A percentile compares a stretch with the other conserved stretches of the same genome.
phyloP scores from a whole-genome alignment of 108 stramenopile species.

The Conticribra guillardii region DNA sequence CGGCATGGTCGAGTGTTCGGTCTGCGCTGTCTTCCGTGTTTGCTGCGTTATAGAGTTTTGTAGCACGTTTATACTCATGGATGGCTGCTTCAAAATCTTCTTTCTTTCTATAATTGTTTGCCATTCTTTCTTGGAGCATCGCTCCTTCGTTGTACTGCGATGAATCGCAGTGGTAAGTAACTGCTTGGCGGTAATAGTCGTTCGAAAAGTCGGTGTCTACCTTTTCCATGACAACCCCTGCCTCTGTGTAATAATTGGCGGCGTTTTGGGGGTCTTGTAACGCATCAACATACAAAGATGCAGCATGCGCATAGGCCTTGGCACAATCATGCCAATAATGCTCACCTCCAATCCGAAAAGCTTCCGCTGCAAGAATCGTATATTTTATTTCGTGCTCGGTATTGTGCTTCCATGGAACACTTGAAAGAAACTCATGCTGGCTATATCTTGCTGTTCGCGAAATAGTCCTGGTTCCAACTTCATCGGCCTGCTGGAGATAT shows the following conservation, averaged over 20 bases:
- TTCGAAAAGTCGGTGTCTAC: conserved; percentile 25
- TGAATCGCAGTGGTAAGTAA: conserved; percentile 32
- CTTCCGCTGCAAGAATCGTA: conserved; percentile 27
- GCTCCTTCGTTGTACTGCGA: conserved; percentile 29
- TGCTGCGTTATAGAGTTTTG: conserved; percentile 38
- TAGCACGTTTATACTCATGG: conserved; percentile 34
- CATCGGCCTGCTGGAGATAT: conserved; percentile 17
- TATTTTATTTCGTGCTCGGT: conserved; percentile 35
- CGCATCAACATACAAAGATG: conserved; percentile 25
- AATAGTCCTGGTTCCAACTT: conserved; percentile 10
- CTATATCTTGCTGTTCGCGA: conserved; percentile 8
- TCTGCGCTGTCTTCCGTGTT: conserved; percentile 18
- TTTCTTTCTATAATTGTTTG: conserved; percentile 19
- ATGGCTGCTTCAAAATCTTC: conserved; percentile 22
- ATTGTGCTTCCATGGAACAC: neutral
- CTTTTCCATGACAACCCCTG: conserved; percentile 35
- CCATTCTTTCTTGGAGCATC: conserved; percentile 40
- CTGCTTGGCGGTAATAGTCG: conserved; percentile 34
- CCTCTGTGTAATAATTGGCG: conserved; percentile 27
- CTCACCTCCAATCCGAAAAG: conserved; percentile 36
- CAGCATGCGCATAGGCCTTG: conserved; percentile 25
- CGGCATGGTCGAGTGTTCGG: conserved; percentile 16
- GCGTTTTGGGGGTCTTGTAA: conserved; percentile 15
- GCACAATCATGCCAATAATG: conserved; percentile 33
- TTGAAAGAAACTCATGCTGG: neutral